Conservation (phyloP, 352 stramenopile genomes). For the Paralagenidium karlingii region DNA sequence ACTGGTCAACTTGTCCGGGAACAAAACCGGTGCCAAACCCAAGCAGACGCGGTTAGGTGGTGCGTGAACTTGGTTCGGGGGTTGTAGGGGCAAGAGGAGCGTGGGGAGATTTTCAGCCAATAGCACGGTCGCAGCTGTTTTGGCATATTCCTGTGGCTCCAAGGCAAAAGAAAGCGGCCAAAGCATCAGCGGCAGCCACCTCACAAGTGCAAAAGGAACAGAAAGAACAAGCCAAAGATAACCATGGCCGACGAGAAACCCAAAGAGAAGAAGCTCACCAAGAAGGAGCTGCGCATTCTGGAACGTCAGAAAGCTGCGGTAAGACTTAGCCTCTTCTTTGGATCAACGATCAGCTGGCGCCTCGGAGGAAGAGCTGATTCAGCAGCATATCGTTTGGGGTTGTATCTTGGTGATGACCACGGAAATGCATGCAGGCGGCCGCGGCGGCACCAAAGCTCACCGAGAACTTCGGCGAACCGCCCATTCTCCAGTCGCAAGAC, state of each 20-base stretch:
- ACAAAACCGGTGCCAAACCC: too few species aligned
- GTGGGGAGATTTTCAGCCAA: conserved; percentile 14
- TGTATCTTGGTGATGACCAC: conserved; percentile 32
- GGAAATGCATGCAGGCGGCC: conserved; percentile 26
- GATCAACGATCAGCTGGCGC: conserved; percentile 11
- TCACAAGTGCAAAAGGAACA: neutral
- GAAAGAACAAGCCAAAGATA: conserved; percentile 2
- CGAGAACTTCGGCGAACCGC: conserved; percentile 79
- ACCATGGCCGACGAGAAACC: conserved; percentile 16
- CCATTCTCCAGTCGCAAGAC: conserved; percentile 84
- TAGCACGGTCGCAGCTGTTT: conserved; percentile 2
- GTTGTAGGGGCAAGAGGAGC: too few species aligned
- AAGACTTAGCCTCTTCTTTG: conserved; percentile 1
- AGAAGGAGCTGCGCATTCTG: conserved; percentile 84
- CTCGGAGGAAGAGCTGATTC: too few species aligned
- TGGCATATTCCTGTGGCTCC: conserved; percentile 14
- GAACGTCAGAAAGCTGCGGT: conserved; percentile 75
- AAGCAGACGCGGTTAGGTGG: too few species aligned
- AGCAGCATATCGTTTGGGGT: conserved; percentile 5
- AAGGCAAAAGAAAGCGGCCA: too few species aligned
- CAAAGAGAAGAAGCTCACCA: conserved; percentile 78
- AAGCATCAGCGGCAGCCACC: too few species aligned
- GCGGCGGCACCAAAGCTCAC: conserved; percentile 57
- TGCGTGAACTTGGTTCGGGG: too few species aligned
- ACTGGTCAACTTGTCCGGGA: too few species aligned